Percentiles rank a stretch among this genome's conserved stretches.
These are phyloP conservation scores for Ceratonia siliqua DNA, from an alignment of 306 rosid genomes.

Conservation along the genomic window DNA sequence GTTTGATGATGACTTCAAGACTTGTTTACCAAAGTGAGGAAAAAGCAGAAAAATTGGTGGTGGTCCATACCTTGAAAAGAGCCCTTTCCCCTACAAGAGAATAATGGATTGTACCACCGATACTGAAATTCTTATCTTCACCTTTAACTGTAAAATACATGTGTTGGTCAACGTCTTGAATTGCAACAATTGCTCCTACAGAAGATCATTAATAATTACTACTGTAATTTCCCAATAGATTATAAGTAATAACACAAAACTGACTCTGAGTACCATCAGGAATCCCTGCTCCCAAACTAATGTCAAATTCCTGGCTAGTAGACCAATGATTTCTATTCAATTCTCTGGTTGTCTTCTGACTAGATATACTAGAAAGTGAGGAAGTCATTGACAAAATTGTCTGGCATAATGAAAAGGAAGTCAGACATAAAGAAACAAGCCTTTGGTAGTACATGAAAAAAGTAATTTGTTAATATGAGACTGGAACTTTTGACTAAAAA, in stretches of 20 bases:
- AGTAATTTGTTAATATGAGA: neutral
- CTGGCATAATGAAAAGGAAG: constrained; percentile 46
- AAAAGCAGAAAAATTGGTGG: constrained; percentile 11
- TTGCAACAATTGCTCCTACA: constrained; percentile 90
- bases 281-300: constrained; percentile 55
- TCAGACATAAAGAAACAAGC: constrained; percentile 27
- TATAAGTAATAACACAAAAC: constrained; percentile 30
- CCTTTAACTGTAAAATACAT: constrained; percentile 85
- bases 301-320: constrained; percentile 43
- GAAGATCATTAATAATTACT: constrained; percentile 39
- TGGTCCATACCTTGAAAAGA: constrained; percentile 94
- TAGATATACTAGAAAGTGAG: constrained; percentile 56
- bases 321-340: constrained; percentile 42
- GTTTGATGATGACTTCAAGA: constrained; percentile 1
- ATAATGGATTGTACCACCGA: constrained; percentile 77
- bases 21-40: neutral
- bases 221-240: constrained; percentile 35
- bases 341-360: constrained; percentile 40
- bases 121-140: constrained; percentile 52
- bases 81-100: constrained; percentile 92
- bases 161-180: constrained; percentile 84
- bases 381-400: constrained; percentile 60
- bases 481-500: neutral
- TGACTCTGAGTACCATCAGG: constrained; percentile 68
- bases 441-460: neutral